A percentile compares a stretch with the other conserved stretches of the same genome.
These are phyloP conservation scores for Collybia nuda DNA, from an alignment of 768 basidiomycete genomes.

Conservation along the genomic window DNA sequence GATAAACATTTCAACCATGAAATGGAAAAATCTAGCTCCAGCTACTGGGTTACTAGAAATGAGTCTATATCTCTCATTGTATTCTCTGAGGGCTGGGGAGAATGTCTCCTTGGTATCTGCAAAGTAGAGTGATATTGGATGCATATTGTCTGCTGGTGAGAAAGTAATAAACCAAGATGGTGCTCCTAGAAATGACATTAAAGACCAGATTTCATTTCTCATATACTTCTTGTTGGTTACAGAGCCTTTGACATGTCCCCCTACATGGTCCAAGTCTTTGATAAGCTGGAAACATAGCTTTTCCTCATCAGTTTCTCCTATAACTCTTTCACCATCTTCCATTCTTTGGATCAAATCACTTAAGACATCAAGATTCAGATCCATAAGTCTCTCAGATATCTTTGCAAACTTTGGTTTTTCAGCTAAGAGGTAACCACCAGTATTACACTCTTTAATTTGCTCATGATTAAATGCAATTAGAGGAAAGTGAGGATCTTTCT, in stretches of 20 bases:
- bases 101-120: background rate
- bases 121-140: background rate
- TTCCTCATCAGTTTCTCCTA: background rate
- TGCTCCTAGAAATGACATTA: constrained; percentile 19
- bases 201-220: constrained; percentile 18
- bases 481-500: constrained; percentile 28
- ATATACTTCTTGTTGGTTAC: constrained; percentile 21
- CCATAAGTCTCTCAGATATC: constrained; percentile 11
- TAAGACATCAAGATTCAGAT: constrained; percentile 11
- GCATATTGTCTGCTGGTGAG: constrained; percentile 2
- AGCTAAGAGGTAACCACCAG: constrained; percentile 18
- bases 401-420: constrained; percentile 14
- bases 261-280: constrained; percentile 14
- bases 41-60: too few relatives aligned
- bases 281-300: too few relatives aligned
- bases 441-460: constrained; percentile 22
- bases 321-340: background rate
- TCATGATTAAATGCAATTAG: constrained; percentile 30
- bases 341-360: constrained; percentile 3
- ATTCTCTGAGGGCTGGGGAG: background rate
- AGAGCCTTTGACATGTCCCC: constrained; percentile 18
- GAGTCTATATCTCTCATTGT: background rate
- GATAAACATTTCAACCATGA: too few relatives aligned
- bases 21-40: too few relatives aligned
- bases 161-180: constrained; percentile 37